Evolutionary conservation across 2,329 filamentous ascomycete genomes (phyloP).

Genomic region (Apiospora pterosperma): DNA sequence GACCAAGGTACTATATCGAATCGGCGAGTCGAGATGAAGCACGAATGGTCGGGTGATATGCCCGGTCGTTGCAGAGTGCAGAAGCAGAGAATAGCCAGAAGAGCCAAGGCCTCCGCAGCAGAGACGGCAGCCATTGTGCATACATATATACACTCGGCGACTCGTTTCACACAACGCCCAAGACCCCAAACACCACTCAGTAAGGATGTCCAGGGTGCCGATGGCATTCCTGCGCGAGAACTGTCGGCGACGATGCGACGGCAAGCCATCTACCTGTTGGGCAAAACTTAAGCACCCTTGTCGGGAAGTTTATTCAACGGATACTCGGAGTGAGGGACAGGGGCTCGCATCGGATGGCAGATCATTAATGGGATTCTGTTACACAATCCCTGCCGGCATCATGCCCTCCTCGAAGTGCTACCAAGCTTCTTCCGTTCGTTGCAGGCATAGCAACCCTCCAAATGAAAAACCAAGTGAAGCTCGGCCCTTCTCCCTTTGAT

Average conservation of each 20-base stretch:
- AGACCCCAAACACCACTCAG: neutral
- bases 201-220: neutral
- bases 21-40: neutral
- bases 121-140: neutral
- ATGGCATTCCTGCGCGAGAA: neutral
- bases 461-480: neutral
- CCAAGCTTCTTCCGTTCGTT: neutral
- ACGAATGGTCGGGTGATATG: neutral
- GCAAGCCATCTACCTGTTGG: neutral
- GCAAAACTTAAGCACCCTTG: neutral
- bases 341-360: neutral
- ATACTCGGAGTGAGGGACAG: neutral
- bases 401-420: neutral
- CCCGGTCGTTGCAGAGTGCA: neutral
- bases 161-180: neutral
- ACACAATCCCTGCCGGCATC: neutral
- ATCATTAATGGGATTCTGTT: neutral
- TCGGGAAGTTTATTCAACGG: neutral
- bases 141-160: neutral
- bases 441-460: neutral
- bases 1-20: neutral
- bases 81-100: neutral
- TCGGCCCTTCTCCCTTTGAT: neutral
- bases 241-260: neutral
- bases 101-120: neutral